Evolutionary conservation across 1,139 yeast species (phyloP).

Genomic region (Protomyces gravidus): DNA sequence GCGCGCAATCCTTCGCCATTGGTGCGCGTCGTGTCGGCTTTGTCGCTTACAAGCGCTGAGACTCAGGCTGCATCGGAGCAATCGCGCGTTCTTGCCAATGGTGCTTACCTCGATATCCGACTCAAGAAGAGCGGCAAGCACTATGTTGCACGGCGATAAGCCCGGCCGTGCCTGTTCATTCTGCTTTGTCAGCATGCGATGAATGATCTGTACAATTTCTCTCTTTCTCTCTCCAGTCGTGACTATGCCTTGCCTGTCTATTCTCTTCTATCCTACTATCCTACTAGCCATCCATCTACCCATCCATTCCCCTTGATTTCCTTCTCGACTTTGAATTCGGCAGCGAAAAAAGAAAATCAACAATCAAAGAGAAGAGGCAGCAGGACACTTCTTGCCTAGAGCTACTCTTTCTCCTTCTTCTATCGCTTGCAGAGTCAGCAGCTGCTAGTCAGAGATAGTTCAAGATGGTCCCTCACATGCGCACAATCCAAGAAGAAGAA

Average conservation of each 20-base stretch:
- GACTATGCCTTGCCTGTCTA: too few relatives aligned
- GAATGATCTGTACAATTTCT: neutral
- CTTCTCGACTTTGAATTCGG: too few relatives aligned
- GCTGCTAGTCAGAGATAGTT: too few relatives aligned
- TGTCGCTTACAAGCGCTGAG: neutral
- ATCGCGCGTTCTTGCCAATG: neutral
- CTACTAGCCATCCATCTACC: too few relatives aligned
- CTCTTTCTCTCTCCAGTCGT: too few relatives aligned
- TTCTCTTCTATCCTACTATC: too few relatives aligned
- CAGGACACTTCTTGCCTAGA: neutral
- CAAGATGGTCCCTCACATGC: constrained; percentile 19
- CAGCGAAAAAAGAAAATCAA: too few relatives aligned
- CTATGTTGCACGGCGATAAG: neutral
- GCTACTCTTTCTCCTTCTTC: neutral
- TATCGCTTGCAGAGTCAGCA: too few relatives aligned
- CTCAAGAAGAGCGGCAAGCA: constrained; percentile 1
- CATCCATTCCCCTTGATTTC: too few relatives aligned
- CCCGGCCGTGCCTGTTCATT: too few relatives aligned
- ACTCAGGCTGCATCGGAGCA: neutral
- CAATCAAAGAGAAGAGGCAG: neutral
- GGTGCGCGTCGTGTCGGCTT: neutral
- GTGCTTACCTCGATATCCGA: neutral
- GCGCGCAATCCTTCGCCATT: neutral
- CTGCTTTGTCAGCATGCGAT: neutral
- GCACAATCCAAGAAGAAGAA: constrained; percentile 20